phyloP scores from a whole-genome alignment of 176 grass and related monocot genomes.

The Poa pratensis region DNA sequence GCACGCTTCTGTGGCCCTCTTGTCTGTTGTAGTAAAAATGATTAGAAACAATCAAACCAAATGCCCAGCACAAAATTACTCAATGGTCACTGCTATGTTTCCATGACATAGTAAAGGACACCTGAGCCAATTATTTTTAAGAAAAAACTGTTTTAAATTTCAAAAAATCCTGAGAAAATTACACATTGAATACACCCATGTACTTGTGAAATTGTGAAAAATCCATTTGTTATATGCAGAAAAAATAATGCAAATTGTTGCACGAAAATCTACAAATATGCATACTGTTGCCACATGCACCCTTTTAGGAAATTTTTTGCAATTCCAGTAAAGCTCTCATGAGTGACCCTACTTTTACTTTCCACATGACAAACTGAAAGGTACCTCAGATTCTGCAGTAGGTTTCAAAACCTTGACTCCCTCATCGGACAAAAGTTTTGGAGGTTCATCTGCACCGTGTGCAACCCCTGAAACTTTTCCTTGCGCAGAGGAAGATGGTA shows the following conservation, averaged over 20 bases:
- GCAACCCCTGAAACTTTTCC: constrained; percentile 59
- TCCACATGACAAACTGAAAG: constrained; percentile 20
- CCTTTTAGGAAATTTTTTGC: neutral
- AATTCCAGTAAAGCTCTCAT: neutral
- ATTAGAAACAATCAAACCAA: constrained; percentile 30
- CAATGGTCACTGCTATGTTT: constrained; percentile 5
- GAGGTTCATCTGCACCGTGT: constrained; percentile 64
- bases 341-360: neutral
- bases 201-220: neutral
- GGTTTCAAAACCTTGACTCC: constrained; percentile 62
- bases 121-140: neutral
- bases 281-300: neutral
- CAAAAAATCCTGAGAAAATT: neutral
- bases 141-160: neutral
- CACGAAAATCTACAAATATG: neutral
- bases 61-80: constrained; percentile 19
- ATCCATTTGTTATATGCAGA: no score
- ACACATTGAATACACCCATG: neutral
- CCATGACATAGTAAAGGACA: constrained; percentile 31
- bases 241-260: neutral
- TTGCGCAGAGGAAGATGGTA: constrained; percentile 49
- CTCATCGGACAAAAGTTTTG: constrained; percentile 62
- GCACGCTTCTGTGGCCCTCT: constrained; percentile 67
- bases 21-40: constrained; percentile 54
- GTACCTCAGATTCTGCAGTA: constrained; percentile 80